Evolutionary conservation across 2,329 filamentous ascomycete genomes (phyloP).

Genomic region (Pseudocercospora fuligena): DNA sequence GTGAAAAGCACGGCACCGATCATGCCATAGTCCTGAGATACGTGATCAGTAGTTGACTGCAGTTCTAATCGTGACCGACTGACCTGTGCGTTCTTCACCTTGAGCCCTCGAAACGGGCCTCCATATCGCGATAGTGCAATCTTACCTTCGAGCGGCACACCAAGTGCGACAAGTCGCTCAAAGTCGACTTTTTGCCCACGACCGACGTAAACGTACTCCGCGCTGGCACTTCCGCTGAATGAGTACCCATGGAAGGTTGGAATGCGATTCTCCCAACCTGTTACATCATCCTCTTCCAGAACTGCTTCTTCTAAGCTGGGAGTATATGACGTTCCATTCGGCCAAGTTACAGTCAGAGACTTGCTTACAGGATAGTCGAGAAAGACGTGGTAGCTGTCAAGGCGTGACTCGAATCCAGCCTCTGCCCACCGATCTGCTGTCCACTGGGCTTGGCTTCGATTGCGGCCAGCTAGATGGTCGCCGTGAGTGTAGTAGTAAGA

Average conservation of each 20-base stretch:
- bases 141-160: not conserved
- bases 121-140: not conserved
- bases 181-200: not conserved
- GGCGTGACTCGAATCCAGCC: constrained; percentile 49
- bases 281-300: constrained; percentile 32
- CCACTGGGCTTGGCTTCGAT: constrained; percentile 53
- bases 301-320: constrained; percentile 47
- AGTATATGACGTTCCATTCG: constrained; percentile 73
- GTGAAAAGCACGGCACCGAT: constrained; percentile 8
- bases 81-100: not conserved
- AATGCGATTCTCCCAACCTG: constrained; percentile 30
- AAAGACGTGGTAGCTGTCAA: constrained; percentile 47
- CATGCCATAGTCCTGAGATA: constrained; percentile 14
- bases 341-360: constrained; percentile 46
- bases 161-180: not conserved
- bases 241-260: constrained; percentile 56
- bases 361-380: constrained; percentile 53
- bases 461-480: constrained; percentile 51
- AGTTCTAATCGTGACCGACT: not conserved
- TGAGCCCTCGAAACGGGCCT: not conserved
- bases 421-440: constrained; percentile 52
- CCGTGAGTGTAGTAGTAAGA: not conserved
- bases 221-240: constrained; percentile 51
- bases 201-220: constrained; percentile 42
- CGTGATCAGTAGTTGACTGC: not conserved